Evolutionary conservation across 805 yeast species (phyloP).

Genomic region (Kluyveromyces dobzhanskii): DNA sequence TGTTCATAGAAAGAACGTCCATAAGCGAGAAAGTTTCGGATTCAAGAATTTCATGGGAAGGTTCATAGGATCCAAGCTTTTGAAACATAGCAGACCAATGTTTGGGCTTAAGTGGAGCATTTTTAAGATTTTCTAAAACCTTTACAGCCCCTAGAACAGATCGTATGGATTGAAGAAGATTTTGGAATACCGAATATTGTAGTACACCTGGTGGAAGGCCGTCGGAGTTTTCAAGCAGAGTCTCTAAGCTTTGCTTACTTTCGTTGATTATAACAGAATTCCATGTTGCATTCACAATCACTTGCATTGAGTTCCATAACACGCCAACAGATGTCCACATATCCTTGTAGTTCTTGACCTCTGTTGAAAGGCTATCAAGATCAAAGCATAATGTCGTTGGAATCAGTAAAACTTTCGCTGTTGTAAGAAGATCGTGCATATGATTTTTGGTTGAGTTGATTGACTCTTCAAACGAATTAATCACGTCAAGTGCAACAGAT

Average conservation of each 20-base stretch:
- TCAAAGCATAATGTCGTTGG: slow-evolving; percentile 15
- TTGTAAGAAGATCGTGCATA: slow-evolving; percentile 15
- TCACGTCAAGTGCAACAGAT: slow-evolving; percentile 35
- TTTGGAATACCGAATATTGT: slow-evolving; percentile 7
- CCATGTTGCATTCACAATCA: slow-evolving; percentile 9
- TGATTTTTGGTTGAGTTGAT: slow-evolving; percentile 18
- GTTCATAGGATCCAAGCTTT: slow-evolving; percentile 17
- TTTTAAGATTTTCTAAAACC: slow-evolving; percentile 39
- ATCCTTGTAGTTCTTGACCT: slow-evolving; percentile 6
- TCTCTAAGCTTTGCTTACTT: not conserved
- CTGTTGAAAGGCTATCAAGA: slow-evolving; percentile 3
- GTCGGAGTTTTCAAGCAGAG: slow-evolving; percentile 1
- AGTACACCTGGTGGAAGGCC: not conserved
- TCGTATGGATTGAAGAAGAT: slow-evolving; percentile 5
- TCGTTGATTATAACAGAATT: not conserved
- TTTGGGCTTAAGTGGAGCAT: slow-evolving; percentile 48
- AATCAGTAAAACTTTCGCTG: slow-evolving; percentile 29
- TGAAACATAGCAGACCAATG: slow-evolving; percentile 56
- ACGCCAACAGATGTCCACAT: slow-evolving; percentile 8
- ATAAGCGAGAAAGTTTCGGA: slow-evolving; percentile 37
- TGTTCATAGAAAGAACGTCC: slow-evolving; percentile 52
- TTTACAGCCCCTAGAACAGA: slow-evolving; percentile 10
- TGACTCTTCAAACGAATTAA: slow-evolving; percentile 25
- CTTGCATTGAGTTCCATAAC: slow-evolving; percentile 6
- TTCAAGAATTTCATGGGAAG: slow-evolving; percentile 14